Percentiles rank a stretch among this genome's conserved stretches.
Conservation (phyloP, 116 monocot genomes). For the Phalaenopsis hybrid region DNA sequence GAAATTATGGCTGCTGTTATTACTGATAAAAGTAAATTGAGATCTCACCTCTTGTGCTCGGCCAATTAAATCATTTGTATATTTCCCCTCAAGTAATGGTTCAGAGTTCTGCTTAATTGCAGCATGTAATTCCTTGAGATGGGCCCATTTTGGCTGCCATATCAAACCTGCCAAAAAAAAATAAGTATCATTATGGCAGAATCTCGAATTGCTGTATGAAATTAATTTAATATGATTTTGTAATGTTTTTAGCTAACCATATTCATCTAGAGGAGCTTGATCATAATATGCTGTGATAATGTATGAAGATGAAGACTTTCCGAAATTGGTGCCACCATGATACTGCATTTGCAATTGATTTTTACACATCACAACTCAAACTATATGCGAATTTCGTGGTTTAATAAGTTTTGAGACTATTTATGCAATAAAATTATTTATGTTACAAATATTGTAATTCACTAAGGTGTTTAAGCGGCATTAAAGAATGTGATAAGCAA, state of each 20-base stretch:
- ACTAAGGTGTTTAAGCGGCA: neutral
- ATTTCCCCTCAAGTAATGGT: constrained; percentile 44
- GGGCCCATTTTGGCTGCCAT: constrained; percentile 79
- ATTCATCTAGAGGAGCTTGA: constrained; percentile 92
- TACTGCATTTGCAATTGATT: constrained; percentile 42
- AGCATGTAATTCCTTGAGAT: constrained; percentile 71
- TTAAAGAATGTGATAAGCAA: constrained; percentile 1
- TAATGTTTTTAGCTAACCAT: constrained; percentile 37
- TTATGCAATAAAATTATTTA: too few species aligned
- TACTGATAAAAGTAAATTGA: neutral
- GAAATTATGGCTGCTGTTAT: neutral
- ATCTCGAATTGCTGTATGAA: neutral
- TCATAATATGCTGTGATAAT: constrained; percentile 75
- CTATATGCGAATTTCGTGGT: neutral
- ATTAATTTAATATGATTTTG: neutral
- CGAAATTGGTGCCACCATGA: constrained; percentile 96
- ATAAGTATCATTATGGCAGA: neutral
- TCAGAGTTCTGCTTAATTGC: constrained; percentile 41
- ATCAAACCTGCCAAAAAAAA: constrained; percentile 39
- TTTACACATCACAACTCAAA: neutral
- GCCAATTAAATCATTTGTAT: constrained; percentile 35
- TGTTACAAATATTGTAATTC: too few species aligned
- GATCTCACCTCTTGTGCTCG: constrained; percentile 45
- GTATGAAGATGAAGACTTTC: constrained; percentile 52
- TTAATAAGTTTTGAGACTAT: too few species aligned